These are phyloP conservation scores for Candolleomyces efflorescens DNA, from an alignment of 768 basidiomycete genomes.

Conservation along the genomic window DNA sequence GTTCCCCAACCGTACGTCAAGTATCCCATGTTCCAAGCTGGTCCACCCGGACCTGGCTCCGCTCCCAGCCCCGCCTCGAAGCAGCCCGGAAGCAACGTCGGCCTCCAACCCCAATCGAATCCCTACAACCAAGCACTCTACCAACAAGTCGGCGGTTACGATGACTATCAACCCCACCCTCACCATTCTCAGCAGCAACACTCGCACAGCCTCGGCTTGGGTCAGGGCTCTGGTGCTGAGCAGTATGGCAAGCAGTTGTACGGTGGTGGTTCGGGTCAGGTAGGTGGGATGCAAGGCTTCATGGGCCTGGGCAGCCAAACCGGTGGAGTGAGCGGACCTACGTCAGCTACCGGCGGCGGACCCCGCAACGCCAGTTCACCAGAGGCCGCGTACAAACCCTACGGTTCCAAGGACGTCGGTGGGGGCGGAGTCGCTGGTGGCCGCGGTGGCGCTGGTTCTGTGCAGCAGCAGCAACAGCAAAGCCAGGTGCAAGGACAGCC, in stretches of 20 bases:
- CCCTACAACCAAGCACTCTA: conserved; percentile 64
- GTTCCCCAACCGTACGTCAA: conserved; percentile 76
- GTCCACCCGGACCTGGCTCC: conserved; percentile 62
- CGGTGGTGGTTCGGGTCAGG: conserved; percentile 40
- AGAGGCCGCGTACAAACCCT: conserved; percentile 73
- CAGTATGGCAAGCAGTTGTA: conserved; percentile 46
- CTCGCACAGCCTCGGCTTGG: conserved; percentile 39
- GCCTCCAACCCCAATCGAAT: conserved; percentile 44
- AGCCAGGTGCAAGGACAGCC: conserved; percentile 53
- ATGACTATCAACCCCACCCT: conserved; percentile 48
- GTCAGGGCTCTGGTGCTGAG: conserved; percentile 32
- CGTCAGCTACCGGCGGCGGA: conserved; percentile 37
- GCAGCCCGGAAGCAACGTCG: conserved; percentile 53
- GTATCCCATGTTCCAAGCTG: conserved; percentile 70
- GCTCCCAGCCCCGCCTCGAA: conserved; percentile 64
- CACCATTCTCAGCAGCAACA: conserved; percentile 59
- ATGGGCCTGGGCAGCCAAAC: conserved; percentile 58
- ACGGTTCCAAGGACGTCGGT: conserved; percentile 59
- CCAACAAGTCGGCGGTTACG: conserved; percentile 45
- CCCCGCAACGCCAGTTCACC: conserved; percentile 57
- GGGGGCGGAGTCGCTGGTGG: conserved; percentile 42
- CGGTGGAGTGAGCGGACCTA: conserved; percentile 29
- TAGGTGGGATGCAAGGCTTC: conserved; percentile 63
- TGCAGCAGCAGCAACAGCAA: conserved; percentile 38
- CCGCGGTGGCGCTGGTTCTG: conserved; percentile 38